phyloP scores from a whole-genome alignment of 225 moss, liverwort and hornwort genomes.

The Asterella californica region DNA sequence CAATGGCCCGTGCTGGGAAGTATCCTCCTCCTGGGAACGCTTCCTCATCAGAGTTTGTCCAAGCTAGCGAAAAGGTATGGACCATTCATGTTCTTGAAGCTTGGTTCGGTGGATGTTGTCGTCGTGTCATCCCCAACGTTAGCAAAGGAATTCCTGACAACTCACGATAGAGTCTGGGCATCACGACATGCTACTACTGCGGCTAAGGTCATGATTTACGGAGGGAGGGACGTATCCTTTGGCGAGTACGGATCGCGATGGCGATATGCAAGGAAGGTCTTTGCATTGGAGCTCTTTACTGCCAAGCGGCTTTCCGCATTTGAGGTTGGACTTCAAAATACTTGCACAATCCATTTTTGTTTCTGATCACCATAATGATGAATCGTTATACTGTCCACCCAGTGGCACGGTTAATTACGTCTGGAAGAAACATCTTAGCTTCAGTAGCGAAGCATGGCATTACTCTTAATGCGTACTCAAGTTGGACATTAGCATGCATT shows the following conservation, averaged over 20 bases:
- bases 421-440: too few species aligned
- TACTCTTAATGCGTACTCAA: too few species aligned
- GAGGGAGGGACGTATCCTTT: conserved; percentile 41
- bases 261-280: conserved; percentile 44
- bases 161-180: conserved; percentile 27
- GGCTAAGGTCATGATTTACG: conserved; percentile 36
- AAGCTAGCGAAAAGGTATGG: conserved; percentile 30
- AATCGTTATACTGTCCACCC: too few species aligned
- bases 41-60: conserved; percentile 27
- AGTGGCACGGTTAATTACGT: too few species aligned
- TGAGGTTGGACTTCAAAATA: conserved; percentile 3
- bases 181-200: conserved; percentile 21
- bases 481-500: too few species aligned
- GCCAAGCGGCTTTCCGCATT: conserved; percentile 27
- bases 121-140: conserved; percentile 29
- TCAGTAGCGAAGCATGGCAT: too few species aligned
- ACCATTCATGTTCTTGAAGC: conserved; percentile 33
- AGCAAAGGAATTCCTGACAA: conserved; percentile 27
- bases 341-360: too few species aligned
- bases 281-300: conserved; percentile 28
- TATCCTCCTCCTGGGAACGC: conserved; percentile 13
- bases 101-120: conserved; percentile 24
- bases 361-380: too few species aligned
- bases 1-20: conserved; percentile 34
- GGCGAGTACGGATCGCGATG: conserved; percentile 44